Evolutionary conservation across 805 yeast genomes (phyloP), one percentile per base, ranked within the genome.

Genomic region (Starmerella powellii): DNA sequence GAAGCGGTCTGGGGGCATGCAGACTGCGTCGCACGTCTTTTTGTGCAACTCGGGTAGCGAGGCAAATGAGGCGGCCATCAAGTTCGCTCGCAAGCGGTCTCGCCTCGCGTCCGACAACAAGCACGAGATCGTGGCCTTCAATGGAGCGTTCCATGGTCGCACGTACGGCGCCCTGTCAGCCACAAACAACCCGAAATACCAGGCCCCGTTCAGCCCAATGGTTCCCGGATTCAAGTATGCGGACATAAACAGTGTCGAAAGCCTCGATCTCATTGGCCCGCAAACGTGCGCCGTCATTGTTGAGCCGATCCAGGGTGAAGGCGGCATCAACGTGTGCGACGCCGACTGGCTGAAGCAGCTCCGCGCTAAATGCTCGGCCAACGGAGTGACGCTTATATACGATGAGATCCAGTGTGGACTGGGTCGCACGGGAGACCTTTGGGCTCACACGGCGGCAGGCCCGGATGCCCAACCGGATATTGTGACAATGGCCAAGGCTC

Each of bases 301-400:
- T 30, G 98, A 91, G 64, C 98, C 98, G 18, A 79, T 91, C 45
- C 98, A 91, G 67, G 98, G 97, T 52, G 98, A 88, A 65, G 97
- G 98, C 44, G 98, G 98, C 44, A 78, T 88, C 16, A 75, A 77
- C 56, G 75, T 79, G 17, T 72, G 84, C 45, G 68, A 72, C 30
- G 52, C 63, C 0, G 82, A 76, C 33, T 86, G 83, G 57, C 67
- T 88, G 48, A 57, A 67, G 3, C 75, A 74, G 38, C 65, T 88
- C 58, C 78, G 80, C 52, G 61, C 72, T 53, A 63, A 81, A 43
- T 84, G 95, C 59, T 64, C 66, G 43, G 70, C 77, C 42, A 70
- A 78, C 52, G 76, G 80, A 41, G 93, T 82, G 10, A 58, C 84
- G 26, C 72, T 88, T 45, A 87, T 88, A 50, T 86, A 77, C 60